Evolutionary conservation across 495 filamentous ascomycete genomes (phyloP).

Genomic region (Schizothecium vesticola): DNA sequence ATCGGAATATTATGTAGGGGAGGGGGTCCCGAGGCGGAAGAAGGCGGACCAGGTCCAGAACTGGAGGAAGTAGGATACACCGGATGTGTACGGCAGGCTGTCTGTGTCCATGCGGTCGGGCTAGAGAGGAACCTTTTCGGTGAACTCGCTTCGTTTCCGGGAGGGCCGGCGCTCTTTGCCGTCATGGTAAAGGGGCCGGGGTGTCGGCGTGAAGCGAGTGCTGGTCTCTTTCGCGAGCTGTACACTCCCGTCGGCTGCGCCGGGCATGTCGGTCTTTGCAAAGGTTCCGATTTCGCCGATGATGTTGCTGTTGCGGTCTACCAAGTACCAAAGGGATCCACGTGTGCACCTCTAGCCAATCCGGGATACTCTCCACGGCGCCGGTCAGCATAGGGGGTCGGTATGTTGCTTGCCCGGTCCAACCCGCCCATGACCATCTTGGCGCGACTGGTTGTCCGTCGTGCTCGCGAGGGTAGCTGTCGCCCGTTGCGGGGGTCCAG

Average conservation of each 20-base stretch:
- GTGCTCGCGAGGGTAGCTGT: not conserved
- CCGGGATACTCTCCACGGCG: slow-evolving; percentile 3
- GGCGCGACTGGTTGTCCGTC: slow-evolving; percentile 3
- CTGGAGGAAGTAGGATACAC: slow-evolving; percentile 1
- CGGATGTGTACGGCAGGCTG: not conserved
- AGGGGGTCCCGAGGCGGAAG: slow-evolving; percentile 1
- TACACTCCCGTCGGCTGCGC: not conserved
- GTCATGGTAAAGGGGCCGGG: not conserved
- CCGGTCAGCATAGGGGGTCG: not conserved
- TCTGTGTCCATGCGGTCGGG: not conserved
- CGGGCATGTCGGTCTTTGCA: not conserved
- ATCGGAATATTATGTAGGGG: too few relatives aligned
- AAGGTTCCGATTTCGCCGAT: slow-evolving; percentile 3
- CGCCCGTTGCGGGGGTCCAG: slow-evolving; percentile 2
- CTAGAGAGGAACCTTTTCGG: not conserved
- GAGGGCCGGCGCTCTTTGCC: not conserved
- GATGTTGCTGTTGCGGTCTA: not conserved
- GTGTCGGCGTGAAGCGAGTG: not conserved
- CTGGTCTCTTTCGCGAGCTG: not conserved
- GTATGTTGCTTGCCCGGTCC: slow-evolving; percentile 5
- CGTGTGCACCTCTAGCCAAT: slow-evolving; percentile 3
- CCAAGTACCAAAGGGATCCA: slow-evolving; percentile 6
- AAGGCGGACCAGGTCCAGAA: slow-evolving; percentile 8
- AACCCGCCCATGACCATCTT: slow-evolving; percentile 8
- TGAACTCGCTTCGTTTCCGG: not conserved